phyloP scores from a whole-genome alignment of 805 yeast genomes.

The Candida berthetii region DNA sequence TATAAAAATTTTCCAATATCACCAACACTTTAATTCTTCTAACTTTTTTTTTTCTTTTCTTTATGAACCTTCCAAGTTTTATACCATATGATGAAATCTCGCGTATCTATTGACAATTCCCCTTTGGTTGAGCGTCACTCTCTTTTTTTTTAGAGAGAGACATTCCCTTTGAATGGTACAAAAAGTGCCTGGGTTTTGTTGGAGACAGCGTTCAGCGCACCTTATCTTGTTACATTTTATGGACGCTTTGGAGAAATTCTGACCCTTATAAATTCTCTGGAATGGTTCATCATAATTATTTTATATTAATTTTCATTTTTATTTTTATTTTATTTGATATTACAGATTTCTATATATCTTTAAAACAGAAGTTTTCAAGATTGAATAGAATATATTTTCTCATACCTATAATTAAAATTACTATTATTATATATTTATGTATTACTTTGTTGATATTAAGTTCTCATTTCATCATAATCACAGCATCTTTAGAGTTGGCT shows the following conservation, averaged over 20 bases:
- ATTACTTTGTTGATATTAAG: too few relatives aligned
- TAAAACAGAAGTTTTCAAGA: background rate
- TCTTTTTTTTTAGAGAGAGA: background rate
- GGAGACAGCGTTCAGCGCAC: constrained; percentile 24
- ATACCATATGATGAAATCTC: constrained; percentile 26
- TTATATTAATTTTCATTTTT: background rate
- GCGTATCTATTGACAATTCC: constrained; percentile 20
- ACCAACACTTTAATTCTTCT: background rate
- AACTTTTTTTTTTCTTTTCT: constrained; percentile 4
- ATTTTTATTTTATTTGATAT: too few relatives aligned
- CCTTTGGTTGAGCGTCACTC: constrained; percentile 17
- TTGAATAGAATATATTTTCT: background rate
- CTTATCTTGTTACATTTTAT: constrained; percentile 22
- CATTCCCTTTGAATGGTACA: constrained; percentile 13
- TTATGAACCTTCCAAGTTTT: constrained; percentile 26
- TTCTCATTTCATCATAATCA: background rate
- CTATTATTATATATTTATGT: background rate
- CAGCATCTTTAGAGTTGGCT: background rate
- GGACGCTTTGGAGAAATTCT: constrained; percentile 22
- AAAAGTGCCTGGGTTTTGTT: constrained; percentile 17
- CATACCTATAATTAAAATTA: too few relatives aligned
- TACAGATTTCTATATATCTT: background rate
- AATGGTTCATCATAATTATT: background rate
- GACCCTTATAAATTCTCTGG: constrained; percentile 11
- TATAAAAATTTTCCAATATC: background rate